Evolutionary conservation across 1,284 basidiomycete genomes (phyloP).

Genomic region (Apiotrichum akiyoshidainum): DNA sequence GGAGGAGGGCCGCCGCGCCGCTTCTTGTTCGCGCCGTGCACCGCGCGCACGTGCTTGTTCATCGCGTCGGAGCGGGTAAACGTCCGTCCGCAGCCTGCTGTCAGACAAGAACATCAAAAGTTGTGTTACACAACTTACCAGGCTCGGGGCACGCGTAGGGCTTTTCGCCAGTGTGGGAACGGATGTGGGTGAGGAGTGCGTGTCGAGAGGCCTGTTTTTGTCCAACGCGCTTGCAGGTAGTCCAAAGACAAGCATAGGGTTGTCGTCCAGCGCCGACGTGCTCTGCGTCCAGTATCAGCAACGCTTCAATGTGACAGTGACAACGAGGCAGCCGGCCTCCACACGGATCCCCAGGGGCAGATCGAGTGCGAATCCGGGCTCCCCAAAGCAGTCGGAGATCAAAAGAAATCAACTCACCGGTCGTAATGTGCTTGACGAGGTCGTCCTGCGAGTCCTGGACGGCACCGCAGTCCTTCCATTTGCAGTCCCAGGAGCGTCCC

Average conservation of each 20-base stretch:
- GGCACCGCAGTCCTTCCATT: slow-evolving; percentile 34
- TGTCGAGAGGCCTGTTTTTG: slow-evolving; percentile 39
- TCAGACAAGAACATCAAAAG: neutral
- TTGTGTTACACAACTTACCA: slow-evolving; percentile 28
- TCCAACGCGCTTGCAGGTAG: slow-evolving; percentile 32
- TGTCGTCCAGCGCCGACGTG: slow-evolving; percentile 31
- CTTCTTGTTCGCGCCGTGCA: slow-evolving; percentile 22
- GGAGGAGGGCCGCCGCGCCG: neutral
- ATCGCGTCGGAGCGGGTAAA: slow-evolving; percentile 97
- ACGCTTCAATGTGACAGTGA: neutral
- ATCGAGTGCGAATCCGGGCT: neutral
- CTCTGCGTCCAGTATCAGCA: slow-evolving; percentile 20
- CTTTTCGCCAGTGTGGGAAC: slow-evolving; percentile 95
- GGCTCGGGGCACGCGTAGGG: slow-evolving; percentile 81
- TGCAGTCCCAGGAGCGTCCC: slow-evolving; percentile 10
- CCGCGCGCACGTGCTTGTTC: slow-evolving; percentile 51
- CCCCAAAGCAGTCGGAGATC: no score
- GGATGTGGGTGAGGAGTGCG: slow-evolving; percentile 62
- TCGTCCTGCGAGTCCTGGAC: slow-evolving; percentile 20
- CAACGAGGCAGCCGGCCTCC: no score
- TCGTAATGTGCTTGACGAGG: slow-evolving; percentile 34
- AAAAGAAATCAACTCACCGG: slow-evolving; percentile 22
- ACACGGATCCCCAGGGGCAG: no score
- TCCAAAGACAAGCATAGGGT: slow-evolving; percentile 37
- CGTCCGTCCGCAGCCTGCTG: slow-evolving; percentile 82